phyloP scores from a whole-genome alignment of 2,329 filamentous ascomycete species.

The Elsinoe batatas region DNA sequence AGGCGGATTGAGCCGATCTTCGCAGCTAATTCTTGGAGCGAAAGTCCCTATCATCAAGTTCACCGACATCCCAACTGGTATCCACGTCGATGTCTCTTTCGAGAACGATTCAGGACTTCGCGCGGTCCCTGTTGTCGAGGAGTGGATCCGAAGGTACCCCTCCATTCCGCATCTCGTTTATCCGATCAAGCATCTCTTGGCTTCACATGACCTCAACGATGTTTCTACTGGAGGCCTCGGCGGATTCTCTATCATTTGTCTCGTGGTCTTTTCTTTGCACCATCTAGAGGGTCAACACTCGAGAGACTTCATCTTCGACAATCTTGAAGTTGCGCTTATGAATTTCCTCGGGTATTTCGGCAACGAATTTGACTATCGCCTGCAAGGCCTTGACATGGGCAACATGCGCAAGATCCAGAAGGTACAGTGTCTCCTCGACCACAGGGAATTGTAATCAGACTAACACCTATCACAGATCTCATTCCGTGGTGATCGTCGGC shows the following conservation, averaged over 20 bases:
- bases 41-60: constrained; percentile 92
- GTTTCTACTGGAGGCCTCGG: constrained; percentile 85
- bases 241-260: constrained; percentile 86
- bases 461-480: constrained; percentile 34
- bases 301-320: constrained; percentile 10
- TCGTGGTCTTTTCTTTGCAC: constrained; percentile 82
- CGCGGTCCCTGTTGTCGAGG: constrained; percentile 69
- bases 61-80: constrained; percentile 62
- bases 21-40: constrained; percentile 59
- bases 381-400: constrained; percentile 63
- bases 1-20: background rate
- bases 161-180: constrained; percentile 79
- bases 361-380: constrained; percentile 61
- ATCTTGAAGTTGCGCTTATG: constrained; percentile 48
- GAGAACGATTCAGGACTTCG: constrained; percentile 76
- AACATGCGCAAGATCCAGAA: constrained; percentile 69
- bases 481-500: constrained; percentile 24
- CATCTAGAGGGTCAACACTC: constrained; percentile 55
- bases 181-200: constrained; percentile 82
- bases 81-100: constrained; percentile 89
- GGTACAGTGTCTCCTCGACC: constrained; percentile 36
- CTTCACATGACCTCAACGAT: constrained; percentile 85
- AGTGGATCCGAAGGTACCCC: constrained; percentile 71
- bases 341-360: constrained; percentile 88
- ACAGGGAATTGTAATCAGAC: background rate